A percentile compares a stretch with the other conserved stretches of the same genome.
Evolutionary conservation across 768 basidiomycete species (phyloP).

Genomic region (Kwoniella sp.): DNA sequence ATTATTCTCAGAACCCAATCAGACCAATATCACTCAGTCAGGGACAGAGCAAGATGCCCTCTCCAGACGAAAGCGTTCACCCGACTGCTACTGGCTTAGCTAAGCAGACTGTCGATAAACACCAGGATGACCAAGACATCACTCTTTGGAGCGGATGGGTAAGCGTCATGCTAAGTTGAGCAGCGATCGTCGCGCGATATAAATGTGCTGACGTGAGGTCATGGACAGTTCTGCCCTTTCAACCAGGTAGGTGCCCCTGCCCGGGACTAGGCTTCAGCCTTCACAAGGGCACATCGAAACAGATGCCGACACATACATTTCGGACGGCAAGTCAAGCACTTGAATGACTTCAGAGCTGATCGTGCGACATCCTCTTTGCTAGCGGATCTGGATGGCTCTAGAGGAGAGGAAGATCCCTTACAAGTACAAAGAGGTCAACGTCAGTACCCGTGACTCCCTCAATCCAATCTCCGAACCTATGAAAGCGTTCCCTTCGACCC

Average conservation of each 20-base stretch:
- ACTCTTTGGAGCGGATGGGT: conserved; percentile 73
- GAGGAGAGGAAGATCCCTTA: conserved; percentile 74
- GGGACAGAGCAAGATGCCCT: conserved; percentile 7
- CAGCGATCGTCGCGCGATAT: too few relatives aligned
- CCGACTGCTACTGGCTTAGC: conserved; percentile 67
- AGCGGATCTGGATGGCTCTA: conserved; percentile 72
- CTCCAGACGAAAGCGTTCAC: conserved; percentile 63
- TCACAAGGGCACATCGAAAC: too few relatives aligned
- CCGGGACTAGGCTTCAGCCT: too few relatives aligned
- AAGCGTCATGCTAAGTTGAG: conserved; percentile 24
- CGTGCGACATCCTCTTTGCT: too few relatives aligned
- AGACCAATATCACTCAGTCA: too few relatives aligned
- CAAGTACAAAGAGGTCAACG: conserved; percentile 55
- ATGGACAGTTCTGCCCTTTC: conserved; percentile 71
- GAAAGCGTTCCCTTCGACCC: not conserved
- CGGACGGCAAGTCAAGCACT: too few relatives aligned
- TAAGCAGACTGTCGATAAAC: conserved; percentile 61
- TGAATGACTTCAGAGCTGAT: too few relatives aligned
- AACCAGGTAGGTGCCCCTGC: conserved; percentile 68
- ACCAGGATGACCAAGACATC: conserved; percentile 63
- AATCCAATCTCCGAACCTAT: not conserved
- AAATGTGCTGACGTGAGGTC: not conserved
- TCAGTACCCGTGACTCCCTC: conserved; percentile 2
- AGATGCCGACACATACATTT: too few relatives aligned
- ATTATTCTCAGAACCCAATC: too few relatives aligned